Evolutionary conservation across 1,284 basidiomycete genomes (phyloP).

Genomic region (Ceratobasidium sp.): DNA sequence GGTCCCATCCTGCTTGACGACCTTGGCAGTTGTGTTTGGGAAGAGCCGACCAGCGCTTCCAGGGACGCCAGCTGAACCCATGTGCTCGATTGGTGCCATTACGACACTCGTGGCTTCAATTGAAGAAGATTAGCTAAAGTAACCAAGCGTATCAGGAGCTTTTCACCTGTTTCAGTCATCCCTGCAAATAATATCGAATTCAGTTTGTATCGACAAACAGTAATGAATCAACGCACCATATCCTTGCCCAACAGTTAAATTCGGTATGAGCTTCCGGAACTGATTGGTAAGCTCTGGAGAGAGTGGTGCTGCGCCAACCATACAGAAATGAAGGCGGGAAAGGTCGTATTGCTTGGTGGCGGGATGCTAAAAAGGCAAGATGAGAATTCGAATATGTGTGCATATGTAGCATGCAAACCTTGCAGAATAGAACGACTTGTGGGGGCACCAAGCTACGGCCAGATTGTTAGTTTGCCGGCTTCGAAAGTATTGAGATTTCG

Average conservation of each 20-base stretch:
- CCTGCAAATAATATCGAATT: slow-evolving; percentile 54
- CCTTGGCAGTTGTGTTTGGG: slow-evolving; percentile 68
- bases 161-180: slow-evolving; percentile 67
- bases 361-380: slow-evolving; percentile 67
- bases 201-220: neutral
- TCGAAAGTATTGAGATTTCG: no score
- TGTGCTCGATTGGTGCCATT: slow-evolving; percentile 42
- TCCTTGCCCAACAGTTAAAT: slow-evolving; percentile 73
- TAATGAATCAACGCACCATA: slow-evolving; percentile 66
- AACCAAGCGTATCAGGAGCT: no score
- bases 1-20: slow-evolving; percentile 73
- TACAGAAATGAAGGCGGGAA: slow-evolving; percentile 69
- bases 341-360: slow-evolving; percentile 77
- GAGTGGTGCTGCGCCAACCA: slow-evolving; percentile 82
- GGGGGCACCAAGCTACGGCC: slow-evolving; percentile 81
- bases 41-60: slow-evolving; percentile 73
- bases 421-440: slow-evolving; percentile 70
- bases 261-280: slow-evolving; percentile 69
- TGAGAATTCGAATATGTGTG: neutral
- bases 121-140: no score
- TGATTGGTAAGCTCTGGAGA: slow-evolving; percentile 73
- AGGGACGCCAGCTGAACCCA: slow-evolving; percentile 59
- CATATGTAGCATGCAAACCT: slow-evolving; percentile 61
- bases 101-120: slow-evolving; percentile 45
- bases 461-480: no score